Percentiles rank a stretch among this genome's conserved stretches.
Conservation (phyloP, 1,139 yeast species). For the Sugiyamaella paludigena region DNA sequence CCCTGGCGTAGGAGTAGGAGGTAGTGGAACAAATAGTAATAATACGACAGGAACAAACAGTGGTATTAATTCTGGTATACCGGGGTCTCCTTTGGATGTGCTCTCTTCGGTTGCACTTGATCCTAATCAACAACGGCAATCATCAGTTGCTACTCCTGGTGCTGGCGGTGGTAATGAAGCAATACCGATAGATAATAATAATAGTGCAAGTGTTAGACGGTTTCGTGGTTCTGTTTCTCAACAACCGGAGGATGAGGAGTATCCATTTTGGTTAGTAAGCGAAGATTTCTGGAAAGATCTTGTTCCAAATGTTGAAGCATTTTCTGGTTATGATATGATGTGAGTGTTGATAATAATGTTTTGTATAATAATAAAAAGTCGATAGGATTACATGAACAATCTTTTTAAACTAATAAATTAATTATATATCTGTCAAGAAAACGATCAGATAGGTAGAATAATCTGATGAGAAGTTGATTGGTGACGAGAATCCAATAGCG, state of each 20-base stretch:
- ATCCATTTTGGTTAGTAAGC: conserved; percentile 30
- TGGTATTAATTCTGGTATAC: conserved; percentile 12
- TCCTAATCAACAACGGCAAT: conserved; percentile 16
- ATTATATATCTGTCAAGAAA: background rate
- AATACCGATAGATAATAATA: background rate
- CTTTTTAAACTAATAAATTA: background rate
- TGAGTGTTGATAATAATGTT: conserved; percentile 1
- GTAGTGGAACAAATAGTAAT: background rate
- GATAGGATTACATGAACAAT: too few species aligned
- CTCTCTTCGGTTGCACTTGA: conserved; percentile 30
- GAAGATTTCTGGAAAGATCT: conserved; percentile 36
- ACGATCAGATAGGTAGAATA: too few species aligned
- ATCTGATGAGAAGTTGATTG: too few species aligned
- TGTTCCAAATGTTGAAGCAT: conserved; percentile 34
- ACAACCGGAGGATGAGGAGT: conserved; percentile 20
- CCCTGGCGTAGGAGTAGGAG: background rate
- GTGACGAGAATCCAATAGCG: too few species aligned
- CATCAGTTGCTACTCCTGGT: conserved; percentile 1
- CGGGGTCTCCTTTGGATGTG: conserved; percentile 35
- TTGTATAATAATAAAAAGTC: background rate
- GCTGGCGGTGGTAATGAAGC: background rate
- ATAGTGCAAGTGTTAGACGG: background rate
- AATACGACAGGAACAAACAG: conserved; percentile 2
- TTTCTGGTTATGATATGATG: conserved; percentile 30
- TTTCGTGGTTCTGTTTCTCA: background rate